Percentiles rank a stretch among this genome's conserved stretches.
Evolutionary conservation across 1,284 basidiomycete species (phyloP).

Genomic region (Athelia sp.): DNA sequence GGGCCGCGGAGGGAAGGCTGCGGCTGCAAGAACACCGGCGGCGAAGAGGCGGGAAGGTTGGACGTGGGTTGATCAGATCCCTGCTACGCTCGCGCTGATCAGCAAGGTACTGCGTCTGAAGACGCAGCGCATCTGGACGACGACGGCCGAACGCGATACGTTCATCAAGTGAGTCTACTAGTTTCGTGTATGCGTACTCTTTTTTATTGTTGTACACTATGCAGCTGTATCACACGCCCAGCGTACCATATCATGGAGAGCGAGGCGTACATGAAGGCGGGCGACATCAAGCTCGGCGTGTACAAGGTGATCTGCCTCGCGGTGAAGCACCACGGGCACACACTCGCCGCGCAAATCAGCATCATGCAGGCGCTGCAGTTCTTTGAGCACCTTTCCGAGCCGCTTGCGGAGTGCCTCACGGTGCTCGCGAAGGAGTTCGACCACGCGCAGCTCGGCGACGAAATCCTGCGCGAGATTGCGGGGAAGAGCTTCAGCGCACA

Average conservation of each 20-base stretch:
- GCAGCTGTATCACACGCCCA: slow-evolving; percentile 82
- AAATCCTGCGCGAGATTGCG: slow-evolving; percentile 84
- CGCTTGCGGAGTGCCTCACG: slow-evolving; percentile 88
- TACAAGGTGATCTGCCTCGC: slow-evolving; percentile 91
- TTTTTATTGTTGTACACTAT: not conserved
- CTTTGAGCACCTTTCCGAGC: slow-evolving; percentile 91
- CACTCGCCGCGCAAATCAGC: slow-evolving; percentile 79
- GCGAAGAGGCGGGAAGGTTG: slow-evolving; percentile 53
- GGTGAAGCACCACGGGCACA: slow-evolving; percentile 88
- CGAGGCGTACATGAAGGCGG: slow-evolving; percentile 83
- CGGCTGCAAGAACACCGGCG: slow-evolving; percentile 27
- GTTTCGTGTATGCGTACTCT: not conserved
- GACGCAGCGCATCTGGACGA: slow-evolving; percentile 83
- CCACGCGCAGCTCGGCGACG: slow-evolving; percentile 85
- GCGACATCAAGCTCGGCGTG: slow-evolving; percentile 67
- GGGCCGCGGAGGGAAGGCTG: slow-evolving; percentile 59
- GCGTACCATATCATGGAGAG: slow-evolving; percentile 85
- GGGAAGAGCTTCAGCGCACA: slow-evolving; percentile 73
- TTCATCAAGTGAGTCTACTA: slow-evolving; percentile 66
- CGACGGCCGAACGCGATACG: slow-evolving; percentile 75
- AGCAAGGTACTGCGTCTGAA: slow-evolving; percentile 71
- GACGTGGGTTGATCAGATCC: slow-evolving; percentile 79
- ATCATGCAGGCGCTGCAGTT: slow-evolving; percentile 93
- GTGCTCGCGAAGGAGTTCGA: slow-evolving; percentile 86
- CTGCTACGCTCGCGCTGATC: slow-evolving; percentile 62